Base-by-base conservation (phyloP, 768 basidiomycete species). In the Boletus rubropictus region DNA sequence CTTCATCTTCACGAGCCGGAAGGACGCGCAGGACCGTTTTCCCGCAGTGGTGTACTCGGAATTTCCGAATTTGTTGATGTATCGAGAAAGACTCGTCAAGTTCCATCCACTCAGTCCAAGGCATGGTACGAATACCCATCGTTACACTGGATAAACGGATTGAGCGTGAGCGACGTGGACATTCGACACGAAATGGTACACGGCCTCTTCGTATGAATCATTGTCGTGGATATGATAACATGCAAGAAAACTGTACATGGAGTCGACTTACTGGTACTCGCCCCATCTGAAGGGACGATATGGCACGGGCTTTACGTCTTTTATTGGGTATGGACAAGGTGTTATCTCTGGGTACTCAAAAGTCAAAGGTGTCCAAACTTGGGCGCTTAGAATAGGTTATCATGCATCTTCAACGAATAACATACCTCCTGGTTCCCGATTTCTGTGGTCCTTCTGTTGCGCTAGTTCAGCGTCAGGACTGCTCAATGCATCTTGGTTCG, bases 71-170 rank as follows among this genome's bases (percentile, higher is more conserved):
- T 11, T 66, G 68, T 59, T 85, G 77, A 56, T 82, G 82, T 24
- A 56, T 54, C 11, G 68, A 62, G 57, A 80, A 84, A 40, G 78
- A 69, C 44, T 76, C 70, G 64, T 88, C 86, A 27, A 86, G 71
- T 69, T 89, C 84, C 43, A 87, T 81, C 86, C 87, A 89, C 42
- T 84, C 79, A 15, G 74, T 70, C 81, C 82, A 89, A 7, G 70
- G 70, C 84, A 89, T 86, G 39, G 63, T 71, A 21, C 81, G 75
- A 54, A 86, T 78, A 50, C 81, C 84, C 84, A 86, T 86, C 25
- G 82, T 86, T 18, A 85, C 74, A 51, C 83, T 86, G 41, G 7
- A 15, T 11, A 33, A 38, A 28, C 5, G 2, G 15, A 39, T 12
- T 4, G 21, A 43, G 18, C 3, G 15, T 53, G 15, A 57, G 48